Conservation (phyloP, 108 stramenopile genomes). For the Seminavis robusta region DNA sequence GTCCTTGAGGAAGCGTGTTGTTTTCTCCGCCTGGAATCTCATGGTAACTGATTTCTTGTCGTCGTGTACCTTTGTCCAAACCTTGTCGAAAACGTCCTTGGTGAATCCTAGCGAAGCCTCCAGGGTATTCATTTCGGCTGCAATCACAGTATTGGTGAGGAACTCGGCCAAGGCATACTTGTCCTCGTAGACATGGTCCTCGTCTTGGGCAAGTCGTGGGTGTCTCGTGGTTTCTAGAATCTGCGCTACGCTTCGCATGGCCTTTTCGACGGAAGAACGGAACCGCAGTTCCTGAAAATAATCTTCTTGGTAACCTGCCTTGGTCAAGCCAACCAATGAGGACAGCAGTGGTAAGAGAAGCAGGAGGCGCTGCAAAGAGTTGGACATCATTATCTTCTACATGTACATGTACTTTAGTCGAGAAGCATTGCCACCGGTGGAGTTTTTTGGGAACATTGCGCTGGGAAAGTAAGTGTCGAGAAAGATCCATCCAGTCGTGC, state of each 20-base stretch:
- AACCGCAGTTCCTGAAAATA: background rate
- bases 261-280: conserved; percentile 9
- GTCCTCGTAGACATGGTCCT: conserved; percentile 47
- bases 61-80: too few species aligned
- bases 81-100: too few species aligned
- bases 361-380: too few species aligned
- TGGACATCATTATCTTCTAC: too few species aligned
- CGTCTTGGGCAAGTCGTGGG: background rate
- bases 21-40: conserved; percentile 39
- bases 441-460: too few species aligned
- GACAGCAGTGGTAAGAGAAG: too few species aligned
- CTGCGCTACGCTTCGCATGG: background rate
- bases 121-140: conserved; percentile 36
- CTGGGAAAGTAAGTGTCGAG: too few species aligned
- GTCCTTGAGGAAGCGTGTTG: conserved; percentile 45
- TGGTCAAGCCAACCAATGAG: too few species aligned
- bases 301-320: too few species aligned
- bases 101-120: conserved; percentile 41
- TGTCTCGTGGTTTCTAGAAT: conserved; percentile 12
- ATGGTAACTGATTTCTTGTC: conserved; percentile 33
- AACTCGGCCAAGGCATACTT: conserved; percentile 53
- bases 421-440: too few species aligned
- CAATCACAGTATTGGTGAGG: conserved; percentile 43
- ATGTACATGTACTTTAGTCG: too few species aligned
- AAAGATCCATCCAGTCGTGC: too few species aligned